Percentiles rank a stretch among this genome's conserved stretches.
These are phyloP conservation scores for Quercus robur DNA, from an alignment of 306 rosid species.

Conservation along the genomic window DNA sequence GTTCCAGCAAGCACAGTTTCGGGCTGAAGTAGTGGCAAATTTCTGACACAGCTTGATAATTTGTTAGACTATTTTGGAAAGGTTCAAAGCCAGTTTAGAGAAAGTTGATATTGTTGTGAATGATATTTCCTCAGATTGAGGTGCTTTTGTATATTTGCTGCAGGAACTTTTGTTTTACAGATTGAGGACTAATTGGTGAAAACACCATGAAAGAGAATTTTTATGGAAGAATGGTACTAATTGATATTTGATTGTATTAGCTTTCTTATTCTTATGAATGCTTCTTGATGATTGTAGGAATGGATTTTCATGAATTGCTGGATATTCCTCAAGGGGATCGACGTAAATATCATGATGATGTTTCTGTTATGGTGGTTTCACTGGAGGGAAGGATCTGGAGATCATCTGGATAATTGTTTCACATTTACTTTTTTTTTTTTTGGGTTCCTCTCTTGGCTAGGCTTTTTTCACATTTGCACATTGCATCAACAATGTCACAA, in stretches of 20 bases:
- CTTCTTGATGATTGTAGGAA: slow-evolving; percentile 27
- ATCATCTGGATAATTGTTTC: slow-evolving; percentile 49
- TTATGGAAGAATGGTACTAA: not conserved
- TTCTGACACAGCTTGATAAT: not conserved
- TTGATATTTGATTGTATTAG: not conserved
- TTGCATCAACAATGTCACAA: slow-evolving; percentile 38
- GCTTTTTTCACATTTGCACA: slow-evolving; percentile 36
- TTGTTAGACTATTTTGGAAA: not conserved
- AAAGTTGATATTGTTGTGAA: not conserved
- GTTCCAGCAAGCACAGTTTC: not conserved
- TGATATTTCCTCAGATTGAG: not conserved
- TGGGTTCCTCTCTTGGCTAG: slow-evolving; percentile 1
- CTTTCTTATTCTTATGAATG: not conserved
- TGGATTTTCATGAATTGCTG: slow-evolving; percentile 62
- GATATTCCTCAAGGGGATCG: slow-evolving; percentile 66
- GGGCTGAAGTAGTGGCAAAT: not conserved
- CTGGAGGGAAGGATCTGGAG: slow-evolving; percentile 68
- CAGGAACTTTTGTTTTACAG: not conserved
- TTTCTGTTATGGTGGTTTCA: slow-evolving; percentile 61
- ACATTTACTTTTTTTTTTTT: slow-evolving; percentile 10
- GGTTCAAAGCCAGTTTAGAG: not conserved
- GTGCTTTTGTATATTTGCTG: not conserved
- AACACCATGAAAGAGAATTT: not conserved
- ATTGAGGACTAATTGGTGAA: not conserved
- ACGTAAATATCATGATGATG: slow-evolving; percentile 66